A percentile compares a stretch with the other conserved stretches of the same genome.
These are phyloP conservation scores for Aegilops sharonensis DNA, from an alignment of 176 grass and related monocot genomes.

Conservation along the genomic window DNA sequence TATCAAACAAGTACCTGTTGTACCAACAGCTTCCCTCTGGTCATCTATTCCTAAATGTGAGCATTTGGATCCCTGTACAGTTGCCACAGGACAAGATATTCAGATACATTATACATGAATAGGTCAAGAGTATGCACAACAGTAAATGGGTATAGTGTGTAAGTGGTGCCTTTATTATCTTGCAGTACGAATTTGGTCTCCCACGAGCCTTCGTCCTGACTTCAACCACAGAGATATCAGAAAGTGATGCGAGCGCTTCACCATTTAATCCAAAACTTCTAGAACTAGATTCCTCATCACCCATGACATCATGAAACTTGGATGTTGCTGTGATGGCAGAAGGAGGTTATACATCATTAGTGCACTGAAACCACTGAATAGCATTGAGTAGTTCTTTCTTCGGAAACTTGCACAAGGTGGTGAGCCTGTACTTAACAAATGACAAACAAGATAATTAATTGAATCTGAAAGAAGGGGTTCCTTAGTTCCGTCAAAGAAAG, in stretches of 20 bases:
- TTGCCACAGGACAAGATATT: slow-evolving; percentile 30
- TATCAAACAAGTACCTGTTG: slow-evolving; percentile 57
- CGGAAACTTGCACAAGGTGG: neutral
- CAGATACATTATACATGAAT: slow-evolving; percentile 33
- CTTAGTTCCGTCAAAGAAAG: neutral
- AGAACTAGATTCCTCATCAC: slow-evolving; percentile 19
- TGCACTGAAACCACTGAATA: slow-evolving; percentile 12
- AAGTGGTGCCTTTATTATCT: slow-evolving; percentile 78
- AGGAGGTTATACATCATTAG: slow-evolving; percentile 1
- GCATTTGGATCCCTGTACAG: slow-evolving; percentile 77
- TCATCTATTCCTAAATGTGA: slow-evolving; percentile 93
- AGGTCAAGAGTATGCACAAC: slow-evolving; percentile 23
- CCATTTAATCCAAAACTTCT: slow-evolving; percentile 65
- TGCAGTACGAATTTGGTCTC: slow-evolving; percentile 92
- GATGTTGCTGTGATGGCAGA: slow-evolving; percentile 56
- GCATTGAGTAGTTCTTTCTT: neutral
- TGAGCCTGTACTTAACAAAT: neutral
- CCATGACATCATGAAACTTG: slow-evolving; percentile 47
- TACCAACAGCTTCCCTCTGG: slow-evolving; percentile 83
- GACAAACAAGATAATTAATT: slow-evolving; percentile 6
- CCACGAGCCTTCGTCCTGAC: slow-evolving; percentile 86
- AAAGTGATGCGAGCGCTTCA: slow-evolving; percentile 77
- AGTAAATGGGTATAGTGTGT: slow-evolving; percentile 21
- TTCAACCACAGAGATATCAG: slow-evolving; percentile 92
- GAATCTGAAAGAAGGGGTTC: neutral